These are phyloP conservation scores for Heritiera littoralis DNA, from an alignment of 345 rosid species.

Conservation along the genomic window DNA sequence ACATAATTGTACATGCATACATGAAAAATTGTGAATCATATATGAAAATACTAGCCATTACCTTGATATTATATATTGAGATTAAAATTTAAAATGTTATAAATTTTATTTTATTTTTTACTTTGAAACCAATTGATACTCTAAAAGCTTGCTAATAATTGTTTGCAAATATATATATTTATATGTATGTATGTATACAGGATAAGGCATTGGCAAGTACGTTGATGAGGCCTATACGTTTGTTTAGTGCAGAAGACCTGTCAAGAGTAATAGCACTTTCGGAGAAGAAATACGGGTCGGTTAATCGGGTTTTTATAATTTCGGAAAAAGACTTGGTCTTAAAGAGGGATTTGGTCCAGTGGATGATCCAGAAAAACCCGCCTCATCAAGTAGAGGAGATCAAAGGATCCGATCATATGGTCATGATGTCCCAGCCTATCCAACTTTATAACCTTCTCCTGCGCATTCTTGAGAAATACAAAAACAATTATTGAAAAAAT, in stretches of 20 bases:
- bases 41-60: too few relatives aligned
- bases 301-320: conserved; percentile 43
- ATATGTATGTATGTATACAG: too few relatives aligned
- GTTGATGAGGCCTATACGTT: conserved; percentile 42
- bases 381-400: conserved; percentile 46
- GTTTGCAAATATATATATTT: too few relatives aligned
- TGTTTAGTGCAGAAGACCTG: conserved; percentile 40
- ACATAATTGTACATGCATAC: too few relatives aligned
- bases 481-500: not conserved
- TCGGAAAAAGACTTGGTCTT: conserved; percentile 42
- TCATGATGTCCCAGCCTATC: conserved; percentile 40
- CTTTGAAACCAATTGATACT: too few relatives aligned
- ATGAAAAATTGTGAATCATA: too few relatives aligned
- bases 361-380: conserved; percentile 47
- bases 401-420: conserved; percentile 58
- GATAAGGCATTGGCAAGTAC: too few relatives aligned
- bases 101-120: too few relatives aligned
- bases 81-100: too few relatives aligned
- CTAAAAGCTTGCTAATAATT: not conserved
- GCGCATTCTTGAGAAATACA: not conserved
- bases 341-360: not conserved
- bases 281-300: conserved; percentile 41
- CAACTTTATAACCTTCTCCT: not conserved
- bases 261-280: conserved; percentile 40
- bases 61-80: too few relatives aligned